Evolutionary conservation across 257 asterid genomes (phyloP).

Genomic region (Nicotiana attenuata): DNA sequence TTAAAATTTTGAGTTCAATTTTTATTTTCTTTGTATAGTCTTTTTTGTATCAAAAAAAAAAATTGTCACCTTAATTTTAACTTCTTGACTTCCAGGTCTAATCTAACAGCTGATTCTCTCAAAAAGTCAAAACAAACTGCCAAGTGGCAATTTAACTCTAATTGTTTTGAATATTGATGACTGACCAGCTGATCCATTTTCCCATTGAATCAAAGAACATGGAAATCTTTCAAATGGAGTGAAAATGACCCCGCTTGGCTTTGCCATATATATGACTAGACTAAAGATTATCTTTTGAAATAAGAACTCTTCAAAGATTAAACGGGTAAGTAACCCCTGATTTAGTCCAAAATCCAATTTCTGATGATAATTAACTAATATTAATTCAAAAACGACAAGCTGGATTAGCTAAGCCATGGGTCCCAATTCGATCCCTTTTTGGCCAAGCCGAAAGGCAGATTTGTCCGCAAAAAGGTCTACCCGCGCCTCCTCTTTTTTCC

Average conservation of each 20-base stretch:
- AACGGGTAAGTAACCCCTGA: conserved; percentile 8
- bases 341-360: neutral
- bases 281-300: neutral
- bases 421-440: neutral
- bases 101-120: neutral
- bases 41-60: neutral
- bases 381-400: neutral
- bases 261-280: neutral
- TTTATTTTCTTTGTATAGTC: neutral
- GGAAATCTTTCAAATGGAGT: neutral
- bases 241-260: neutral
- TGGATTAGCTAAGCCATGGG: neutral
- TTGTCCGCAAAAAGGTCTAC: neutral
- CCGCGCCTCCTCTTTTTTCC: neutral
- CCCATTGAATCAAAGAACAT: neutral
- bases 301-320: conserved; percentile 3
- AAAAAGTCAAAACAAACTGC: neutral
- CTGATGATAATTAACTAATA: neutral
- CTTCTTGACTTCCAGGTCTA: neutral
- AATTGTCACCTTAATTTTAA: neutral
- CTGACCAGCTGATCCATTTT: neutral
- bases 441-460: neutral
- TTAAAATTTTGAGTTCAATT: neutral
- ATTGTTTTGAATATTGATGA: neutral
- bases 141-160: neutral